These are phyloP conservation scores for Fonsecaea erecta DNA, from an alignment of 2,329 filamentous ascomycete genomes.

Conservation along the genomic window DNA sequence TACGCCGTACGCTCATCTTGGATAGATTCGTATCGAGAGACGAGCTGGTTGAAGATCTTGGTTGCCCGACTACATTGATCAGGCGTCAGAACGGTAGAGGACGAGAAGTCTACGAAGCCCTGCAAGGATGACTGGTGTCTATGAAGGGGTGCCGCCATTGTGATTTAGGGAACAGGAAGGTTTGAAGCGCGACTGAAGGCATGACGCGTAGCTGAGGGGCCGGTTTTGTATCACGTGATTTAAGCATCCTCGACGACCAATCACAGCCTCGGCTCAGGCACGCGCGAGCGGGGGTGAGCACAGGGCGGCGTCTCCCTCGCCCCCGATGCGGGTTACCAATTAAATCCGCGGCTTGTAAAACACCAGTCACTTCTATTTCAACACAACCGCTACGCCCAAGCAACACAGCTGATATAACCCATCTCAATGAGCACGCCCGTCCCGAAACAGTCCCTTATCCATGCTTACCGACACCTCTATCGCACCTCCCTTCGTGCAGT, in stretches of 20 bases:
- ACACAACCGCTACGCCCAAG: neutral
- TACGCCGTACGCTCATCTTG: slow-evolving; percentile 2
- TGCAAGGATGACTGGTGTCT: slow-evolving; percentile 13
- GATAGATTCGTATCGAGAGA: neutral
- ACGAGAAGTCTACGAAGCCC: slow-evolving; percentile 11
- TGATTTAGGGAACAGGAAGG: neutral
- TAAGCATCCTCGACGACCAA: too few relatives aligned
- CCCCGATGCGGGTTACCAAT: too few relatives aligned
- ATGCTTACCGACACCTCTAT: slow-evolving; percentile 63
- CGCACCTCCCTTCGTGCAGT: slow-evolving; percentile 59
- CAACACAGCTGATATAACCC: neutral
- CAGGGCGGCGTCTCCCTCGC: too few relatives aligned
- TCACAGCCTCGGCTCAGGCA: too few relatives aligned
- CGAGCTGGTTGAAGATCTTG: slow-evolving; percentile 3
- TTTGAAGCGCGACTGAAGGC: too few relatives aligned
- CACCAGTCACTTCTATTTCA: too few relatives aligned
- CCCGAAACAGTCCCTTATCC: slow-evolving; percentile 43
- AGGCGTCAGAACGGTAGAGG: slow-evolving; percentile 9
- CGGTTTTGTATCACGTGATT: too few relatives aligned
- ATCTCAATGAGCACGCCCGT: slow-evolving; percentile 2
- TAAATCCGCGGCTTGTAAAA: too few relatives aligned
- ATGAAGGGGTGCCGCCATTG: slow-evolving; percentile 7
- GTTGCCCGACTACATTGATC: slow-evolving; percentile 13
- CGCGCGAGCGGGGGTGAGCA: too few relatives aligned
- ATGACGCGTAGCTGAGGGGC: too few relatives aligned